Evolutionary conservation across 257 asterid species (phyloP), one percentile per base, ranked within the genome.

Genomic region (Echium plantagineum): DNA sequence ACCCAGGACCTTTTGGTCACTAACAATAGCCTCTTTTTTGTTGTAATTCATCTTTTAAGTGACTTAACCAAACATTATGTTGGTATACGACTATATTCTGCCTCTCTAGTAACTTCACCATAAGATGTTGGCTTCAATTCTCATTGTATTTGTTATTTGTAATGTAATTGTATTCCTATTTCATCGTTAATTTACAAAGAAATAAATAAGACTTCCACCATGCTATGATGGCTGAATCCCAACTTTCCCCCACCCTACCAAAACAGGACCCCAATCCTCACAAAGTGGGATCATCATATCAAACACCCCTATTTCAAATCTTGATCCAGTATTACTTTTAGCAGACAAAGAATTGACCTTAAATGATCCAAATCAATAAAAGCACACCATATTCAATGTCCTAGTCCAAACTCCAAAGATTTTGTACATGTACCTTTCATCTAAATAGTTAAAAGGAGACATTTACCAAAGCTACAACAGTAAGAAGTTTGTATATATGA

Each of bases 341-440:
- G 72, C 81, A 75, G 95, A 85, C 95, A 85, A n/a, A 75, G 79
- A 83, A 62, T 76, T 78, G 80, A 71, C 82, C 78, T 72, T 71
- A 60, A 77, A 76, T 74, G 62, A 66, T 88, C 94, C 17, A 89
- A 81, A 87, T 87, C 86, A 83, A 85, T 85, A 90, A 80, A 67
- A 61, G 53, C 51, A 68, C 58, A 69, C 68, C 28, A 59, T 28
- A 28, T 26, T 32, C 69, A 35, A 15, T 64, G 65, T 75, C n/a
- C n/a, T n/a, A n/a, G n/a, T n/a, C n/a, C n/a, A n/a, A n/a, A n/a
- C n/a, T n/a, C n/a, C n/a, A n/a, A n/a, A n/a, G n/a, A n/a, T n/a
- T n/a, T n/a, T n/a, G n/a, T n/a, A n/a, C n/a, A n/a, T n/a, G n/a
- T n/a, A n/a, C n/a, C n/a, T n/a, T n/a, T n/a, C n/a, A n/a, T n/a